phyloP scores from a whole-genome alignment of 2,329 filamentous ascomycete genomes.

The Sarocladium oryzae region DNA sequence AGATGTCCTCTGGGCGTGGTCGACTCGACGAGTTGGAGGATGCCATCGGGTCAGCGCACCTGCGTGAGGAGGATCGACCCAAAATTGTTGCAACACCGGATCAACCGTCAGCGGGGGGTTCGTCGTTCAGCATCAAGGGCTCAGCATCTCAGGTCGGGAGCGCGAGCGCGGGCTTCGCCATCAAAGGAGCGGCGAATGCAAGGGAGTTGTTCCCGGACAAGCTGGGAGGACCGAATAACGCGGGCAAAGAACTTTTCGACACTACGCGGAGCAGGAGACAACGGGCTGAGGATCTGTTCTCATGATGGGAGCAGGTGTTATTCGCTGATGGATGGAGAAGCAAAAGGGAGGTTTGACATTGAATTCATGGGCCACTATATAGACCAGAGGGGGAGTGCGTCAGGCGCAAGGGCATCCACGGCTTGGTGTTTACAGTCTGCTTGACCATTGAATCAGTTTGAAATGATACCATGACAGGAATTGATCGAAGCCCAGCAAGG shows the following conservation, averaged over 20 bases:
- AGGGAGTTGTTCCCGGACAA: conserved; percentile 65
- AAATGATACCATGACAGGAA: conserved; percentile 20
- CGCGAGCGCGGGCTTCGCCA: conserved; percentile 48
- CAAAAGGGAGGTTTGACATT: no score
- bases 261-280: conserved; percentile 45
- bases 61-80: conserved; percentile 35
- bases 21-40: conserved; percentile 33
- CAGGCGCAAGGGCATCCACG: not conserved
- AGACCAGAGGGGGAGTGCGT: not conserved
- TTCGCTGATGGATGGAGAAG: no score
- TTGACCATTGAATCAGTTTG: conserved; percentile 10
- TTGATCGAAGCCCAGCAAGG: conserved; percentile 13
- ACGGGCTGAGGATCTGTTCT: conserved; percentile 67
- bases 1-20: conserved; percentile 17
- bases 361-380: no score
- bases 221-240: conserved; percentile 37
- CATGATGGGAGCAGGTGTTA: conserved; percentile 30
- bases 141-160: conserved; percentile 45
- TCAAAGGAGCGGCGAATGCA: conserved; percentile 57
- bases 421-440: not conserved
- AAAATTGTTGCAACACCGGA: conserved; percentile 52
- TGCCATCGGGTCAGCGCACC: conserved; percentile 30
- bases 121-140: conserved; percentile 58
- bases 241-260: conserved; percentile 61
- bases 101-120: conserved; percentile 36